phyloP scores from a whole-genome alignment of 2,329 filamentous ascomycete species.

The Aspergillus hiratsukae region DNA sequence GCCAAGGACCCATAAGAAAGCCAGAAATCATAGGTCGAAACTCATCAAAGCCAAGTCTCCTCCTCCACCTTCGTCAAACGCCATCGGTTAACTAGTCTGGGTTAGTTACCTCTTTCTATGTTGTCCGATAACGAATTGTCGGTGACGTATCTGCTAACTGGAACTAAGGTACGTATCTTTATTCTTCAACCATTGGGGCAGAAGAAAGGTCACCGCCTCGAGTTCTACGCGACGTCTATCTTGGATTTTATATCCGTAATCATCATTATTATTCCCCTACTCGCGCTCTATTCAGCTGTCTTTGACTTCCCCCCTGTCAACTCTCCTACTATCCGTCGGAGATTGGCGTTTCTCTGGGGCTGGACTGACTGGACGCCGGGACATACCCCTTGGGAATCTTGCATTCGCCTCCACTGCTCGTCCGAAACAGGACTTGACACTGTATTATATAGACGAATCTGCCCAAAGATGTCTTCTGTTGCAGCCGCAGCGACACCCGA shows the following conservation, averaged over 20 bases:
- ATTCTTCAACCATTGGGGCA: not conserved
- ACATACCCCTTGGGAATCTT: not conserved
- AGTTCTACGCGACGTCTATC: slow-evolving; percentile 6
- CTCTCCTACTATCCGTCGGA: not conserved
- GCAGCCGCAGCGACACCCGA: slow-evolving; percentile 37
- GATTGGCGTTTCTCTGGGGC: not conserved
- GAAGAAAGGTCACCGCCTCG: slow-evolving; percentile 19
- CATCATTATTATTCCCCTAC: not conserved
- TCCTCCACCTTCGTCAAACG: not conserved
- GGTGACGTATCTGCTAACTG: not conserved
- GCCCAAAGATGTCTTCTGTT: slow-evolving; percentile 27
- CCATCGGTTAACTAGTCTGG: not conserved
- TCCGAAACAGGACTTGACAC: not conserved
- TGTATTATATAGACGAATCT: not conserved
- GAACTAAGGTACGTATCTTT: not conserved
- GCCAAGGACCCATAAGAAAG: not conserved
- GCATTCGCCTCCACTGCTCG: not conserved
- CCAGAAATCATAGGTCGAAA: not conserved
- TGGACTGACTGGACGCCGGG: not conserved
- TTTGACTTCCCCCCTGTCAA: not conserved
- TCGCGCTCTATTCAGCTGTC: not conserved
- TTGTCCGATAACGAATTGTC: not conserved
- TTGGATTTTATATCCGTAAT: not conserved
- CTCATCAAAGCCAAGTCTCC: not conserved
- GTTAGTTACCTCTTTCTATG: not conserved